Evolutionary conservation across 2,329 filamentous ascomycete genomes (phyloP).

Genomic region (Botryotinia narcissicola): DNA sequence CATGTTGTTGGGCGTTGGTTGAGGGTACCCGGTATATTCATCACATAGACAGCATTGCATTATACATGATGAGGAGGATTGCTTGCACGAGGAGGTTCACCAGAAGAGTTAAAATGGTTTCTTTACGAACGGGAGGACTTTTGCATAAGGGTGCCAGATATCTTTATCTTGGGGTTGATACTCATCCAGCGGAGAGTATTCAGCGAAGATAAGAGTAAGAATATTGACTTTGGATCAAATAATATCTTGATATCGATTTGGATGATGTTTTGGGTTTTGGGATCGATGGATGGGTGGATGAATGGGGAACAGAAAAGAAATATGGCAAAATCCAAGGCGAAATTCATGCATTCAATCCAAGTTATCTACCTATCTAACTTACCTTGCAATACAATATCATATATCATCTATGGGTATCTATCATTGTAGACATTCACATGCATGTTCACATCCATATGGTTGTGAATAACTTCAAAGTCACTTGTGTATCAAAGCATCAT

Average conservation of each 20-base stretch:
- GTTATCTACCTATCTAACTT: too few relatives aligned
- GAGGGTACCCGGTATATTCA: constrained; percentile 22
- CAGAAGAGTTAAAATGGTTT: neutral
- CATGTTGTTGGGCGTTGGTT: constrained; percentile 27
- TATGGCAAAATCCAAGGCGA: neutral
- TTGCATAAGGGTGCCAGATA: neutral
- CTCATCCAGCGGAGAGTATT: neutral
- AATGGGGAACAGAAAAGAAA: neutral
- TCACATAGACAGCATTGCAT: constrained; percentile 35
- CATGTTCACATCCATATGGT: neutral
- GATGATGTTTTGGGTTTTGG: neutral
- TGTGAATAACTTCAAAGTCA: too few relatives aligned
- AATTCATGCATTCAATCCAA: neutral
- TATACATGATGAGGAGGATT: constrained; percentile 5
- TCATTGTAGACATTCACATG: neutral
- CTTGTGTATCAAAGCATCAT: neutral
- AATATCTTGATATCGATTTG: neutral
- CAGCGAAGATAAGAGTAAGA: neutral
- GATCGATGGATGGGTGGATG: neutral
- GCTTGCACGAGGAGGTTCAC: neutral
- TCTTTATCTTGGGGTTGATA: neutral
- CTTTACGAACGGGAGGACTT: neutral
- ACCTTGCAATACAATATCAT: neutral
- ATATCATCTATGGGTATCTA: neutral
- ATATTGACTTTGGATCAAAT: neutral